These are phyloP conservation scores for Carex parvula DNA, from an alignment of 176 grass and related monocot genomes.

Conservation along the genomic window DNA sequence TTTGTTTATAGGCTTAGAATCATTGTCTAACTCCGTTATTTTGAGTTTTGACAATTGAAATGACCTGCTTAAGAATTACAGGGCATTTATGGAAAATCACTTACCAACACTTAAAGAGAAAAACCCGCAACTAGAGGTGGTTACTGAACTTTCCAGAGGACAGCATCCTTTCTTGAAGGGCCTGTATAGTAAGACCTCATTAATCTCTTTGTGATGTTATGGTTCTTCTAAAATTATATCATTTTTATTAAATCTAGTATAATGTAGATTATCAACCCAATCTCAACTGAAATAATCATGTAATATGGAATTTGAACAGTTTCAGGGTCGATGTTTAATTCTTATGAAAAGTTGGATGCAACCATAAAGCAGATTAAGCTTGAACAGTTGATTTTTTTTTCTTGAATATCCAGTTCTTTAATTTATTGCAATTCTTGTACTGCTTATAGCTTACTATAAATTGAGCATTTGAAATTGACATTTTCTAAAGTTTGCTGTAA, in stretches of 20 bases:
- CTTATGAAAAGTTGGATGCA: neutral
- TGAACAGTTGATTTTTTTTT: neutral
- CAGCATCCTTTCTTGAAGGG: conserved; percentile 91
- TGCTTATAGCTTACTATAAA: neutral
- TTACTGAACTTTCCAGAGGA: conserved; percentile 51
- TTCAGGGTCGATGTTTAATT: neutral
- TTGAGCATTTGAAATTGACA: neutral
- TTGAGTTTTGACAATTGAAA: neutral
- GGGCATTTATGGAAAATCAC: conserved; percentile 82
- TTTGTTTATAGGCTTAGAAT: neutral
- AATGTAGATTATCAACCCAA: neutral
- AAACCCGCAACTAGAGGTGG: conserved; percentile 60
- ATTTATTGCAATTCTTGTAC: neutral
- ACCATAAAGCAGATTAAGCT: neutral
- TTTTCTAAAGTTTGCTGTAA: neutral
- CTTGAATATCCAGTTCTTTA: neutral
- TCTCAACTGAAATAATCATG: neutral
- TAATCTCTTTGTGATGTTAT: neutral
- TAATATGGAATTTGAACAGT: neutral
- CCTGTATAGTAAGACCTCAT: conserved; percentile 71
- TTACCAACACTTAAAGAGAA: conserved; percentile 55
- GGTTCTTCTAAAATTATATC: neutral
- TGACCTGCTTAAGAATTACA: conserved; percentile 26
- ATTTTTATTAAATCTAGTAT: neutral
- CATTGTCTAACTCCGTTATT: neutral